A percentile compares a stretch with the other conserved stretches of the same genome.
Evolutionary conservation across 2,329 filamentous ascomycete genomes (phyloP).

Genomic region (Alternaria gaisen): DNA sequence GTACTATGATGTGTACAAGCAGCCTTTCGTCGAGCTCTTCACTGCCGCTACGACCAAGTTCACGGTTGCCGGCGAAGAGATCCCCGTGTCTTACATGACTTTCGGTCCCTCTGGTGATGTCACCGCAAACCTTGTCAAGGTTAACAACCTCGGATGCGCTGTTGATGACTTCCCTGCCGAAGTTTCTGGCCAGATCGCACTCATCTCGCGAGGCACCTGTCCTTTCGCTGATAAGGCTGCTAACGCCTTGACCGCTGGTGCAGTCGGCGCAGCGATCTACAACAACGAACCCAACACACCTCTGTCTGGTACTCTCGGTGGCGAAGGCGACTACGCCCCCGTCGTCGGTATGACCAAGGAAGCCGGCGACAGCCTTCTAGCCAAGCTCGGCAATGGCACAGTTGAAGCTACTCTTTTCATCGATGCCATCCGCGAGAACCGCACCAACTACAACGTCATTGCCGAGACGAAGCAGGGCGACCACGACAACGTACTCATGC

Average conservation of each 20-base stretch:
- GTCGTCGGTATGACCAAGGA: slow-evolving; percentile 72
- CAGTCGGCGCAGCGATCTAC: slow-evolving; percentile 74
- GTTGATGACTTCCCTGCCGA: slow-evolving; percentile 66
- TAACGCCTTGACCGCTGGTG: slow-evolving; percentile 72
- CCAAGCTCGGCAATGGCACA: slow-evolving; percentile 60
- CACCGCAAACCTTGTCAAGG: slow-evolving; percentile 67
- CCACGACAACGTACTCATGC: slow-evolving; percentile 52
- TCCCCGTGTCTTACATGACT: slow-evolving; percentile 42
- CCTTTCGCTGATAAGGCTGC: slow-evolving; percentile 73
- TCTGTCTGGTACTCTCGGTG: slow-evolving; percentile 73
- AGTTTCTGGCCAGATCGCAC: slow-evolving; percentile 69
- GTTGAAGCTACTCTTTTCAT: slow-evolving; percentile 50
- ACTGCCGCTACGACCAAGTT: slow-evolving; percentile 41
- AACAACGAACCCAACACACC: slow-evolving; percentile 69
- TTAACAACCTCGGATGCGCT: slow-evolving; percentile 70
- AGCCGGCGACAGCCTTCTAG: slow-evolving; percentile 65
- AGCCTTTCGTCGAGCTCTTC: slow-evolving; percentile 48
- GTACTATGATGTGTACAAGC: slow-evolving; percentile 48
- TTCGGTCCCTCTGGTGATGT: slow-evolving; percentile 72
- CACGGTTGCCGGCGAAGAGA: slow-evolving; percentile 34
- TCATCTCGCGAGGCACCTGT: slow-evolving; percentile 73
- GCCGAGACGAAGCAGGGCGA: slow-evolving; percentile 53
- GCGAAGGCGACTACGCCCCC: slow-evolving; percentile 64
- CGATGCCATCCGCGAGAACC: slow-evolving; percentile 56
- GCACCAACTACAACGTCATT: slow-evolving; percentile 55